Evolutionary conservation across 1,139 yeast species (phyloP).

Genomic region (Geotrichum cucujoidarum): DNA sequence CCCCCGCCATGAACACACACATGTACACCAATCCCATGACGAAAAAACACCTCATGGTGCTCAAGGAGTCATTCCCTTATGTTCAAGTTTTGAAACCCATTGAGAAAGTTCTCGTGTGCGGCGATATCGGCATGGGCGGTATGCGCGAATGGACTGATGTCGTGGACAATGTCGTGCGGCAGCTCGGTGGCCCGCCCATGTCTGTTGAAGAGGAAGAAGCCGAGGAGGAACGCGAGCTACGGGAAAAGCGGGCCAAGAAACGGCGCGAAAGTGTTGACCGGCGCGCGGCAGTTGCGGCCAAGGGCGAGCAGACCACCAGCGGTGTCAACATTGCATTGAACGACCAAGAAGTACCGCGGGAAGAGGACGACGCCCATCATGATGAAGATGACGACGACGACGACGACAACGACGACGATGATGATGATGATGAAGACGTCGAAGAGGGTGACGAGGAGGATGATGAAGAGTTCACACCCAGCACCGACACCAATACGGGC

Average conservation of each 20-base stretch:
- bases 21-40: constrained; percentile 96
- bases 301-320: background rate
- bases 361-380: constrained; percentile 12
- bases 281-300: background rate
- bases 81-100: constrained; percentile 85
- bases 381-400: constrained; percentile 6
- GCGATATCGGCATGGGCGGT: constrained; percentile 96
- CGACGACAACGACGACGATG: constrained; percentile 11
- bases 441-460: constrained; percentile 17
- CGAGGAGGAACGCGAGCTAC: constrained; percentile 14
- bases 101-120: constrained; percentile 88
- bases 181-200: constrained; percentile 36
- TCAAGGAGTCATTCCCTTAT: constrained; percentile 60
- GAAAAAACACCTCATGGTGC: constrained; percentile 63
- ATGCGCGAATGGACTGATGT: constrained; percentile 97
- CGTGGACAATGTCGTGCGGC: constrained; percentile 67
- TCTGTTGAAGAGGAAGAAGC: constrained; percentile 21
- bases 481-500: background rate
- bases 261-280: constrained; percentile 1
- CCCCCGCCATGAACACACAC: constrained; percentile 97
- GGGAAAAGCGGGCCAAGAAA: constrained; percentile 13
- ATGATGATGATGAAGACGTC: constrained; percentile 10
- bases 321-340: background rate
- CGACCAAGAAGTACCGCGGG: constrained; percentile 2
- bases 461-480: constrained; percentile 3